phyloP scores from a whole-genome alignment of 768 basidiomycete genomes.

The Pulveroboletus frians region DNA sequence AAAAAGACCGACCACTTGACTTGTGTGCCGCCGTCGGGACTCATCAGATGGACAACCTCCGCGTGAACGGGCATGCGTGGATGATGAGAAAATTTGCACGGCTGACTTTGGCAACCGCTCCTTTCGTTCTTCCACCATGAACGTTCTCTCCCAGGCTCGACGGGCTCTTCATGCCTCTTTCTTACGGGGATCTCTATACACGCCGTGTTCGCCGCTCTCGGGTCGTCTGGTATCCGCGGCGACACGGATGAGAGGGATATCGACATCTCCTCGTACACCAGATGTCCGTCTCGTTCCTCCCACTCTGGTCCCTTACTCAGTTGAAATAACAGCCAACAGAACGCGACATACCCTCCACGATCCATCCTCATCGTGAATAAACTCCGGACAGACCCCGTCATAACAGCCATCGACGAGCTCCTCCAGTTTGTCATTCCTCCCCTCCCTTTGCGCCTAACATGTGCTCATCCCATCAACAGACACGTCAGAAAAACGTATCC shows the following conservation, averaged over 20 bases:
- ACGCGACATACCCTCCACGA: slow-evolving; percentile 40
- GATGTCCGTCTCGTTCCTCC: slow-evolving; percentile 17
- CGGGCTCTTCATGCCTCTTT: slow-evolving; percentile 22
- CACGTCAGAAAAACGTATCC: slow-evolving; percentile 56
- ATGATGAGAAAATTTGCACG: slow-evolving; percentile 4
- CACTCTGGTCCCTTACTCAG: slow-evolving; percentile 18
- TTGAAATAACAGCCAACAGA: slow-evolving; percentile 23
- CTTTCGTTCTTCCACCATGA: slow-evolving; percentile 13
- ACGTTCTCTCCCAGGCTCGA: slow-evolving; percentile 14
- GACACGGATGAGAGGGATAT: slow-evolving; percentile 7
- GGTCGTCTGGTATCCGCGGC: not conserved
- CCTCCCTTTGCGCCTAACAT: not conserved
- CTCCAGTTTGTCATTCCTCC: slow-evolving; percentile 46
- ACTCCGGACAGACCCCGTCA: slow-evolving; percentile 69
- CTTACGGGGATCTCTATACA: slow-evolving; percentile 5
- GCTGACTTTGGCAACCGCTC: slow-evolving; percentile 11
- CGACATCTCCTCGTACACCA: slow-evolving; percentile 6
- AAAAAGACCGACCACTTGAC: too few species aligned
- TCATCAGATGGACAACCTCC: too few species aligned
- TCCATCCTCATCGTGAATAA: slow-evolving; percentile 78
- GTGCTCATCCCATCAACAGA: slow-evolving; percentile 30
- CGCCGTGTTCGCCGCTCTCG: slow-evolving; percentile 1
- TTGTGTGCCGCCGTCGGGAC: too few species aligned
- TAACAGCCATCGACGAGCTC: slow-evolving; percentile 69
- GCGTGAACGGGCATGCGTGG: not conserved